These are phyloP conservation scores for Melanogaster broomeanus DNA, from an alignment of 768 basidiomycete genomes.

Conservation along the genomic window DNA sequence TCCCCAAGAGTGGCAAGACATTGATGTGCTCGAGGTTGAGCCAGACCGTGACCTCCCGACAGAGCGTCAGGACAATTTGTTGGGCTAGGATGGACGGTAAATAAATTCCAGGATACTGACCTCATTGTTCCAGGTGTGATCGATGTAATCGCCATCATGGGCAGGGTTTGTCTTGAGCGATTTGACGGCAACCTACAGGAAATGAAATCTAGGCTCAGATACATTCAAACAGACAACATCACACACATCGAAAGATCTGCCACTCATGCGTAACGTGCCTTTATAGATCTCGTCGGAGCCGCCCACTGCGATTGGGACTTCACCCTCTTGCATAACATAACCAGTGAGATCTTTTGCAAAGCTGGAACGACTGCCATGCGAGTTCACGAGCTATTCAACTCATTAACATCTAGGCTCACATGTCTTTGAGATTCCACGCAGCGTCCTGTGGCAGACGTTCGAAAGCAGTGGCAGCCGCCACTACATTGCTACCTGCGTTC, in stretches of 20 bases:
- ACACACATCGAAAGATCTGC: background rate
- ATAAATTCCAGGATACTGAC: background rate
- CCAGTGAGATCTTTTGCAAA: background rate
- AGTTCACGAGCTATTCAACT: no score
- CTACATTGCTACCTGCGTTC: no score
- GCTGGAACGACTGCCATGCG: no score
- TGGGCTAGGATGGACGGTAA: background rate
- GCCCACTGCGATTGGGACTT: background rate
- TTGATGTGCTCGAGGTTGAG: slow-evolving; percentile 18
- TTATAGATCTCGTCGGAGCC: background rate
- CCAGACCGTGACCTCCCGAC: slow-evolving; percentile 22
- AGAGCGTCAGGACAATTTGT: slow-evolving; percentile 11
- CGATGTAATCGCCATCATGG: background rate
- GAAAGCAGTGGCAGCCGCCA: no score
- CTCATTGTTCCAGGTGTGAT: background rate
- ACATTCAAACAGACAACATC: no score
- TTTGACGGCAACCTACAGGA: slow-evolving; percentile 4
- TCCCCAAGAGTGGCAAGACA: slow-evolving; percentile 18
- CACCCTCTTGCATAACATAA: background rate
- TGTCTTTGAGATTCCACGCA: no score
- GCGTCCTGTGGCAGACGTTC: no score
- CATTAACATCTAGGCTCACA: no score
- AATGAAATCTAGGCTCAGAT: background rate
- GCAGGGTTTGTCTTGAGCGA: background rate
- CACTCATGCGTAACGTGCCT: background rate